A percentile compares a stretch with the other conserved stretches of the same genome.
Evolutionary conservation across 495 filamentous ascomycete genomes (phyloP).

Genomic region (Lindgomyces ingoldianus): DNA sequence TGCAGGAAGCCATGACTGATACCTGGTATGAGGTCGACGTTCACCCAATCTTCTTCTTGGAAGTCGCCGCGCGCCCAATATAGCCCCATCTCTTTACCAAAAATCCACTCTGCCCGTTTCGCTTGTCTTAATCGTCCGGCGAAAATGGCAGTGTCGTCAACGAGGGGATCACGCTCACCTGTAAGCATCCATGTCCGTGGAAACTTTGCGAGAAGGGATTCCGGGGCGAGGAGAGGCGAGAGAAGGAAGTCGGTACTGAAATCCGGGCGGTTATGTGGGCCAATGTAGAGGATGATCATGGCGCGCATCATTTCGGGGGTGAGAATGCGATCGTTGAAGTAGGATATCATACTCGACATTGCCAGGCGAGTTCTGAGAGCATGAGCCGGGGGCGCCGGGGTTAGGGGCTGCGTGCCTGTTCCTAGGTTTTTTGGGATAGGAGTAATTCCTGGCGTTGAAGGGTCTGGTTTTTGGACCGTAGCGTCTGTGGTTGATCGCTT

Average conservation of each 20-base stretch:
- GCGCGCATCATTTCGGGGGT: constrained; percentile 98
- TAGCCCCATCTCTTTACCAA: constrained; percentile 64
- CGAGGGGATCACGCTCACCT: constrained; percentile 90
- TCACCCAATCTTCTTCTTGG: constrained; percentile 73
- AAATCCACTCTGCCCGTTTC: constrained; percentile 67
- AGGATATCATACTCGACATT: constrained; percentile 94
- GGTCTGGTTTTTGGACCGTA: constrained; percentile 40
- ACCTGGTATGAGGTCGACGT: constrained; percentile 81
- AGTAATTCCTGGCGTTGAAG: neutral
- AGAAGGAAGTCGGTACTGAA: constrained; percentile 89
- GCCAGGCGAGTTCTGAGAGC: constrained; percentile 81
- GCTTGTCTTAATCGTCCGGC: constrained; percentile 82
- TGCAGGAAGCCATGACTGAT: constrained; percentile 92
- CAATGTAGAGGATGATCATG: constrained; percentile 98
- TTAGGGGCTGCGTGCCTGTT: constrained; percentile 39
- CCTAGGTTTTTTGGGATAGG: constrained; percentile 17
- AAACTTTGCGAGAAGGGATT: constrained; percentile 75
- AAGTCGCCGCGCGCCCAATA: constrained; percentile 50
- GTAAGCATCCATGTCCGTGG: constrained; percentile 93
- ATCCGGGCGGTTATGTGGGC: constrained; percentile 87
- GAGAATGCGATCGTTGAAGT: constrained; percentile 92
- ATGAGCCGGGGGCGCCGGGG: constrained; percentile 50
- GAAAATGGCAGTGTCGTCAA: constrained; percentile 96
- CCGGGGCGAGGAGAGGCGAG: constrained; percentile 85
- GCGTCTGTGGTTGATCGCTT: too few species aligned